Conservation (phyloP, 371 early-diverging fungal species). For the Actinomortierella wolfii region DNA sequence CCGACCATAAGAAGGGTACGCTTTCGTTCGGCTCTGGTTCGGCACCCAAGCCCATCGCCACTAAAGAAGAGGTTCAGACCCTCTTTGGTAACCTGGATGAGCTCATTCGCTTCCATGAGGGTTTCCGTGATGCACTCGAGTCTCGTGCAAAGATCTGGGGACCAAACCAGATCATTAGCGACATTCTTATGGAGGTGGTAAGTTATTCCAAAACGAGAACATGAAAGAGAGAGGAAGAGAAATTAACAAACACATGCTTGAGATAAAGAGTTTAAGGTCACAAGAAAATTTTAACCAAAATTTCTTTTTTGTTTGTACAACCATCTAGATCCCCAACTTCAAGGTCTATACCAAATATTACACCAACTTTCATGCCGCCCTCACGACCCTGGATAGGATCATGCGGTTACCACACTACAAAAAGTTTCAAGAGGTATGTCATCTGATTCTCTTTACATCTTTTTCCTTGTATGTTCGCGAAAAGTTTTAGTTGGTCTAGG, state of each 20-base stretch:
- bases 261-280: too few species aligned
- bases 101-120: slow-evolving; percentile 29
- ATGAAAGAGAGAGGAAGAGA: too few species aligned
- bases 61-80: slow-evolving; percentile 30
- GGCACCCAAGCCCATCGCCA: slow-evolving; percentile 16
- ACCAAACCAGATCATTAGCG: slow-evolving; percentile 43
- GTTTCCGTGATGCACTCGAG: slow-evolving; percentile 23
- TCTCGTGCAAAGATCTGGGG: slow-evolving; percentile 44
- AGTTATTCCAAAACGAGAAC: too few species aligned
- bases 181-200: slow-evolving; percentile 28
- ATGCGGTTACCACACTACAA: slow-evolving; percentile 26
- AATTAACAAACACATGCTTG: too few species aligned
- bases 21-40: slow-evolving; percentile 11
- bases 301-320: too few species aligned
- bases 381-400: slow-evolving; percentile 39
- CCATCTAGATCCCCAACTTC: slow-evolving; percentile 32
- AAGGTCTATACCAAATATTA: slow-evolving; percentile 40
- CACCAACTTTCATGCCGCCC: slow-evolving; percentile 33
- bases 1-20: slow-evolving; percentile 16
- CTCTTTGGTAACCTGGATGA: slow-evolving; percentile 42
- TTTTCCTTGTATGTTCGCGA: not conserved
- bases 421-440: slow-evolving; percentile 37
- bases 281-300: too few species aligned
- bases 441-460: not conserved
- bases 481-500: not conserved